Evolutionary conservation across 306 rosid genomes (phyloP), one percentile per base, ranked within the genome.

Genomic region (Cucurbita argyrosperma): DNA sequence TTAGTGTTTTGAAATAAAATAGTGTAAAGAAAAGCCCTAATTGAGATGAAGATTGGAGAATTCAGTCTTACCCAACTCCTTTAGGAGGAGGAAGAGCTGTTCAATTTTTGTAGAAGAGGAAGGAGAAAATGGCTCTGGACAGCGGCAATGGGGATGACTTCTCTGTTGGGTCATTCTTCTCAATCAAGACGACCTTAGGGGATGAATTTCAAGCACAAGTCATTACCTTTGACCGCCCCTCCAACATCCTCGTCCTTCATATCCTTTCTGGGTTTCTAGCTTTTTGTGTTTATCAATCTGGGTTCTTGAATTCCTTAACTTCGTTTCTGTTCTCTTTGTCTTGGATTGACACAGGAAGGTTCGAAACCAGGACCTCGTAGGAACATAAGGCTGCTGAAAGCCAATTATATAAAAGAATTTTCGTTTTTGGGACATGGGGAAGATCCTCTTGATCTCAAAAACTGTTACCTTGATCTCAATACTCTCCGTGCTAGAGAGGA

Each of bases 151-250:
- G 79, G 1, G 97, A 91, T 80, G 96, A 91, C 14, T 73, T 94
- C 54, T 88, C 87, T 0, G 87, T 85, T 14, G 99, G 99, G 13
- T 87, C 92, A 82, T 42, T 88, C 73, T 85, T 94, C 26, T 88
- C 90, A 76, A 86, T 94, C 83, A 91, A 87, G 77, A 94, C 99
- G 64, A 87, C 92, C 13, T 74, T 91, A 58, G 90, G 97, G 35
- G 99, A 91, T 64, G 92, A 91, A 72, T 91, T 94, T 45, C 85
- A 89, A 73, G 97, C 86, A 47, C 97, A 94, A 54, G 89, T 94
- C 79, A 81, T 94, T 71, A 79, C 97, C 84, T 94, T 84, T 71
- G 97, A 94, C 77, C 95, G 96, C 69, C 72, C 72, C 76, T 87
- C 97, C 66, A 94, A 88, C 88, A 85, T 88, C 77, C 95, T 94